Percentiles rank a stretch among this genome's conserved stretches.
Conservation (phyloP, 2,329 filamentous ascomycete genomes). For the Ophiostoma himal-ulmi region DNA sequence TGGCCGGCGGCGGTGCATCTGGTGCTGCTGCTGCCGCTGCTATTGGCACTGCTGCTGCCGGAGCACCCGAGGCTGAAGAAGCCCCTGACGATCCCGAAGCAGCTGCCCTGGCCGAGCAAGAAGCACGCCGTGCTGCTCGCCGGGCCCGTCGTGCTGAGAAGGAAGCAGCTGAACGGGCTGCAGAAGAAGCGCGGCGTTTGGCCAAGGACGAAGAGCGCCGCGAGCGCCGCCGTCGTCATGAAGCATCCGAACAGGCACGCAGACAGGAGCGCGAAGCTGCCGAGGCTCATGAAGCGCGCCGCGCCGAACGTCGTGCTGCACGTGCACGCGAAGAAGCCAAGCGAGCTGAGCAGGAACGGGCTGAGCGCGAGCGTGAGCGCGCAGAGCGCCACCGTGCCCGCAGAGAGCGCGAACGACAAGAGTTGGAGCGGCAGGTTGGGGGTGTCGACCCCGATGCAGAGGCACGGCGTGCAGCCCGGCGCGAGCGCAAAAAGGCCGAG, state of each 20-base stretch:
- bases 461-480: conserved; percentile 41
- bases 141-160: conserved; percentile 51
- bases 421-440: conserved; percentile 37
- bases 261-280: conserved; percentile 54
- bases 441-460: conserved; percentile 41
- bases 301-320: conserved; percentile 45
- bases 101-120: conserved; percentile 38
- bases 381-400: conserved; percentile 46
- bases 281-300: conserved; percentile 32
- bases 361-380: conserved; percentile 34
- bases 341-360: conserved; percentile 5
- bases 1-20: conserved; percentile 36
- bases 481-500: conserved; percentile 46
- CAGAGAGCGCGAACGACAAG: conserved; percentile 40
- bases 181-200: conserved; percentile 49
- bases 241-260: conserved; percentile 50
- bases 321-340: conserved; percentile 32
- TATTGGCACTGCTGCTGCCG: conserved; percentile 11
- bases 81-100: conserved; percentile 34
- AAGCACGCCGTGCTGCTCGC: conserved; percentile 59
- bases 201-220: conserved; percentile 53
- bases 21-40: conserved; percentile 13
- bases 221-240: conserved; percentile 50
- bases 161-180: conserved; percentile 44
- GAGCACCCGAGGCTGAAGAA: conserved; percentile 44